A percentile compares a stretch with the other conserved stretches of the same genome.
Evolutionary conservation across 192 early-diverging fungal genomes (phyloP).

Genomic region (Coemansia sp.): DNA sequence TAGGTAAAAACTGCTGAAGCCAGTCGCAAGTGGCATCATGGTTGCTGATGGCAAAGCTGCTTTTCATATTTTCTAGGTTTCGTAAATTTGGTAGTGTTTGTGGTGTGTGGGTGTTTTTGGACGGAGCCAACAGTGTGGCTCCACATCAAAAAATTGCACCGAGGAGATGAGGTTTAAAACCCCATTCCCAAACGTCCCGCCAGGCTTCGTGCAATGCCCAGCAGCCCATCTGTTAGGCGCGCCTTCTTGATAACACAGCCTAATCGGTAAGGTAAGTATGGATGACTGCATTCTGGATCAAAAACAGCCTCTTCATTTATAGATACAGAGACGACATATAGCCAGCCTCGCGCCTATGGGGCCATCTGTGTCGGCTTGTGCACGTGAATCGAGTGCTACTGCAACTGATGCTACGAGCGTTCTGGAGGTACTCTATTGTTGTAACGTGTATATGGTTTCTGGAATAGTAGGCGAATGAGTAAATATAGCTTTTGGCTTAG

Average conservation of each 20-base stretch:
- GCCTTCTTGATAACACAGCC: constrained; percentile 41
- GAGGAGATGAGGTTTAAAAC: constrained; percentile 33
- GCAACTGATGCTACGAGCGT: neutral
- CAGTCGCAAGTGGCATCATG: no score
- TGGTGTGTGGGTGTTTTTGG: constrained; percentile 16
- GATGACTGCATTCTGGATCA: constrained; percentile 19
- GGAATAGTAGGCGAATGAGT: no score
- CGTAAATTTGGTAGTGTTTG: neutral
- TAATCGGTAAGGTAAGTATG: constrained; percentile 40
- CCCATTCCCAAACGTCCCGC: constrained; percentile 43
- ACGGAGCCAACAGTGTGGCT: constrained; percentile 37
- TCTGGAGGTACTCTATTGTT: neutral
- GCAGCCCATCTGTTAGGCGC: constrained; percentile 26
- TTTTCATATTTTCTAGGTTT: neutral
- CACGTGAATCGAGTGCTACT: neutral
- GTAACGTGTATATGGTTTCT: no score
- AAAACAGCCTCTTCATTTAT: constrained; percentile 11
- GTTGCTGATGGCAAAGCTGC: no score
- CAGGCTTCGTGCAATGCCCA: constrained; percentile 46
- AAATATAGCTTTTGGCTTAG: neutral
- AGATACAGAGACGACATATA: neutral
- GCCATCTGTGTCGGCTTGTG: neutral
- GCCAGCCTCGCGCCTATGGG: neutral
- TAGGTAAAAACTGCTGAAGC: no score
- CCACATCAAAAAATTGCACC: constrained; percentile 52